Conservation (phyloP, 75 land plant species). For the Ceratopteris richardii region DNA sequence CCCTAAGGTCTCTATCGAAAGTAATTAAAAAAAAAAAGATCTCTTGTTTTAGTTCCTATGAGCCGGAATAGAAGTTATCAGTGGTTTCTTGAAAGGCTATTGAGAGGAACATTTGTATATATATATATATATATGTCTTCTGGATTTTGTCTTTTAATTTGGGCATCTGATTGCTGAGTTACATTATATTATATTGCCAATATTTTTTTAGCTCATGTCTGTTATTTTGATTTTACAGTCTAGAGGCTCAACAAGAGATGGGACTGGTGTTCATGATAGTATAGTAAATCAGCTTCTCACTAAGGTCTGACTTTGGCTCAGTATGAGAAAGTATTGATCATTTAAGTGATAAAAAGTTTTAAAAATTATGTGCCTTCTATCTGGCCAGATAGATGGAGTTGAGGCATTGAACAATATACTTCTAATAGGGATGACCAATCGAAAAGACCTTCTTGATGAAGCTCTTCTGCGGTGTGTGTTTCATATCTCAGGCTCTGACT, state of each 20-base stretch:
- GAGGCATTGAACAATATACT: conserved; percentile 91
- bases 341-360: not conserved
- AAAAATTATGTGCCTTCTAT: not conserved
- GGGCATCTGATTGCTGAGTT: too few relatives aligned
- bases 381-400: conserved; percentile 89
- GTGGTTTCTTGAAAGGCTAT: too few relatives aligned
- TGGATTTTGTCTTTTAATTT: too few relatives aligned
- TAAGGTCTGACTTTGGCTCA: conserved; percentile 39
- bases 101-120: too few relatives aligned
- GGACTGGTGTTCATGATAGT: conserved; percentile 98
- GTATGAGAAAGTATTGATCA: not conserved
- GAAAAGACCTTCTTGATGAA: conserved; percentile 97
- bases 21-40: too few relatives aligned
- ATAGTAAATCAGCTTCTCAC: conserved; percentile 98
- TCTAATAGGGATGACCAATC: conserved; percentile 98
- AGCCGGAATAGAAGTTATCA: too few relatives aligned
- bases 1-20: too few relatives aligned
- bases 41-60: too few relatives aligned
- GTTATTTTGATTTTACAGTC: conserved; percentile 41
- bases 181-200: too few relatives aligned
- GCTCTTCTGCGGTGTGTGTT: conserved; percentile 68
- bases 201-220: too few relatives aligned
- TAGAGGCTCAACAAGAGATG: conserved; percentile 94
- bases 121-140: too few relatives aligned
- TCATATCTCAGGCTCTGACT: too few relatives aligned